Conservation (phyloP, 2,329 filamentous ascomycete species). For the Verticillium albo-atrum region DNA sequence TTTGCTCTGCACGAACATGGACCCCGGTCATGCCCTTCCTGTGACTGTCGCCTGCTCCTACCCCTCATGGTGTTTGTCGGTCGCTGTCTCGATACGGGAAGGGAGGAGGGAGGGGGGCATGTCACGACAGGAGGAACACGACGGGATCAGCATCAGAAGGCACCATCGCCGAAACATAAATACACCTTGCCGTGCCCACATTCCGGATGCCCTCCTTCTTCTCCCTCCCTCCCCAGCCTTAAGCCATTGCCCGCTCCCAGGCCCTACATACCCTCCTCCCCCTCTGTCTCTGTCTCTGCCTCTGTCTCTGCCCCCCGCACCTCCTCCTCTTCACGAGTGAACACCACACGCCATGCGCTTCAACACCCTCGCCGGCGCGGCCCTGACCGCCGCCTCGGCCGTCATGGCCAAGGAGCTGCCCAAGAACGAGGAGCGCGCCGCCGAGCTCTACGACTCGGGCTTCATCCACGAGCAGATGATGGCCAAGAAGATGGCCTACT, state of each 20-base stretch:
- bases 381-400: constrained; percentile 6
- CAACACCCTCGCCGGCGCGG: constrained; percentile 11
- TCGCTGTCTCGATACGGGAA: neutral
- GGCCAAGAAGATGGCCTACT: constrained; percentile 9
- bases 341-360: constrained; percentile 11
- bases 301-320: neutral
- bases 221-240: neutral
- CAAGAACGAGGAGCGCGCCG: constrained; percentile 7
- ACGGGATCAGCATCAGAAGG: no score
- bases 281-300: neutral
- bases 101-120: neutral
- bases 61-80: neutral
- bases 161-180: neutral
- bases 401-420: constrained; percentile 11
- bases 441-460: constrained; percentile 13
- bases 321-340: no score
- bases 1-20: neutral
- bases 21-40: neutral
- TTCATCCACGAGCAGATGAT: constrained; percentile 11
- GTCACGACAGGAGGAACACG: no score
- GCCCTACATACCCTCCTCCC: neutral
- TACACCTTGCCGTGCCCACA: neutral
- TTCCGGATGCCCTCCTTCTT: neutral
- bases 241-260: neutral
- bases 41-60: no score